Base-by-base conservation (phyloP, 495 filamentous ascomycete species). In the Annulohypoxylon stygium region DNA sequence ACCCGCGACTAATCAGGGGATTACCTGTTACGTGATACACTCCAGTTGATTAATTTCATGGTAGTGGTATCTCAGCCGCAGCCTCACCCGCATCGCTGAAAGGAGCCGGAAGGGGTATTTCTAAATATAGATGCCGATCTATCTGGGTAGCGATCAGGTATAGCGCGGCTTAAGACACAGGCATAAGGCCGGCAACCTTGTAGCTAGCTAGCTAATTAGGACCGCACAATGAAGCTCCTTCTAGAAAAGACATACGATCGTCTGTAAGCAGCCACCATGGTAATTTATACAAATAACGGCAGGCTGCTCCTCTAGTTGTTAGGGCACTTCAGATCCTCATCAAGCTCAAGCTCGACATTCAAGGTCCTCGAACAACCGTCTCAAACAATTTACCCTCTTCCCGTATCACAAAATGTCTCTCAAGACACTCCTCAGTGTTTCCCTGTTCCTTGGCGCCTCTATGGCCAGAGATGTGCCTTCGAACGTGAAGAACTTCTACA, bases 401-500 rank as follows among this genome's bases (percentile, higher is more conserved):
- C 10, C 23, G 66, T 12, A 55, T 14, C 20, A 0, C 65, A 66
- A 45, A 50, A 76, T 78, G 74, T 69, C 71, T 69, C 53, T 67
- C 16, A 68, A 60, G 54, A 54, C 23, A 5, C 23, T 78, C 23
- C 37, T 76, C 33, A 66, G 70, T 2, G 39, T 75, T 45, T 74
- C 71, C 36, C 43, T 71, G 23, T 60, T 78, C 10, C n/a, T 74
- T 3, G 69, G 76, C 12, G 61, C 59, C 1, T 57, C 74, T 41
- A 34, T 78, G 16, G 76, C 78, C 1, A 73, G 69, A 39, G 76
- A 78, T 16, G 74, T 83, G 23, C 81, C 82, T 4, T 61, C 73
- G 53, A 83, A 81, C 45, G 55, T 83, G 20, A 66, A 67, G 39
- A 71, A 45, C 64, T 75, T 83, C 61, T 82, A 83, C 73, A 74